A percentile compares a stretch with the other conserved stretches of the same genome.
phyloP scores from a whole-genome alignment of 1,139 yeast species.

The Yamadazyma pseudoaaseri region DNA sequence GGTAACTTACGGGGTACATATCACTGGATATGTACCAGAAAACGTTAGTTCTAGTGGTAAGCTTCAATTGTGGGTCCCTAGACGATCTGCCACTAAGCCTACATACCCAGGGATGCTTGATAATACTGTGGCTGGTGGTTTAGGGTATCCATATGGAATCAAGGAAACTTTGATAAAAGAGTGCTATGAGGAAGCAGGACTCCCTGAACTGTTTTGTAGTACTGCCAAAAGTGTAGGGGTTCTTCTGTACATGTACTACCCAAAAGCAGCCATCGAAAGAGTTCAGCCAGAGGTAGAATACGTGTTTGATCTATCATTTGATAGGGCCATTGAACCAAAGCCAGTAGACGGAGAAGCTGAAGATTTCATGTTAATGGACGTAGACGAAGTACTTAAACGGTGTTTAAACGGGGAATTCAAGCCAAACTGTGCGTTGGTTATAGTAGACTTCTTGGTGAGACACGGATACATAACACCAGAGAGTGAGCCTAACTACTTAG shows the following conservation, averaged over 20 bases:
- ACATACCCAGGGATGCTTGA: conserved; percentile 92
- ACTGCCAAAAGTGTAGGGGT: conserved; percentile 56
- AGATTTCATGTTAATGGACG: conserved; percentile 60
- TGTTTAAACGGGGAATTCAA: conserved; percentile 65
- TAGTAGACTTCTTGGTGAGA: conserved; percentile 80
- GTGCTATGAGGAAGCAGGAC: conserved; percentile 87
- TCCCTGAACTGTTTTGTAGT: conserved; percentile 51
- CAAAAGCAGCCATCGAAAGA: conserved; percentile 42
- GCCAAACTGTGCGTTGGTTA: conserved; percentile 82
- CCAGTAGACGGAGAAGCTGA: conserved; percentile 90
- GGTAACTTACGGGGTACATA: conserved; percentile 85
- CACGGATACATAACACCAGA: conserved; percentile 68
- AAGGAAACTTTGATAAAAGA: conserved; percentile 82
- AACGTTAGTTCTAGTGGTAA: conserved; percentile 34
- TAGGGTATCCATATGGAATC: conserved; percentile 77
- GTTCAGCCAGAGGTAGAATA: conserved; percentile 90
- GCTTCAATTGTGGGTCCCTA: conserved; percentile 78
- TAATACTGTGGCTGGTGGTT: conserved; percentile 93
- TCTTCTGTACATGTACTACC: conserved; percentile 60
- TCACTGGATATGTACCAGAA: conserved; percentile 69
- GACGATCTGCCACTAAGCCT: conserved; percentile 71
- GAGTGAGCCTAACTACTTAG: conserved; percentile 60
- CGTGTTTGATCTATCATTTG: conserved; percentile 68
- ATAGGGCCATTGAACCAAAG: conserved; percentile 48
- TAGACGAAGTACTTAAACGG: conserved; percentile 53